Evolutionary conservation across 2,329 filamentous ascomycete genomes (phyloP).

Genomic region (Phialophora expanda): DNA sequence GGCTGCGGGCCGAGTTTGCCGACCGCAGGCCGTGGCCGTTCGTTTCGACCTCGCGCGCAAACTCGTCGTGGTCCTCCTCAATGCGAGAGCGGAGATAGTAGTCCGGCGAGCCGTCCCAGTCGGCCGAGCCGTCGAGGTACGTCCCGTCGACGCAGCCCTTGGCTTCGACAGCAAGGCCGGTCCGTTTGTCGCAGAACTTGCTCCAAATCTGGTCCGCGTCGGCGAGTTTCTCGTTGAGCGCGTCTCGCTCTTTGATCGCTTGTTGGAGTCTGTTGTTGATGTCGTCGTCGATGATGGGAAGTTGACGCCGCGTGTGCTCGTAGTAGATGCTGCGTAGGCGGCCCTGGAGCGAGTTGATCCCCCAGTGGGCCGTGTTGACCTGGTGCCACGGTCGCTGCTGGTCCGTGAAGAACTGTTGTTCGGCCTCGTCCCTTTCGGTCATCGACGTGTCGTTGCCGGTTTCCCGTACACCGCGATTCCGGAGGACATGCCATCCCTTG

Average conservation of each 20-base stretch:
- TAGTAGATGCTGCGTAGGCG: constrained; percentile 20
- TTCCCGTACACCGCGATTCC: constrained; percentile 22
- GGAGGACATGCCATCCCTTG: constrained; percentile 48
- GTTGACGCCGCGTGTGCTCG: constrained; percentile 14
- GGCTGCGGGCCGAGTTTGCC: not conserved
- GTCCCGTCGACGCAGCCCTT: constrained; percentile 18
- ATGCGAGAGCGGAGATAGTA: constrained; percentile 20
- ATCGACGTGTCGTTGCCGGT: constrained; percentile 19
- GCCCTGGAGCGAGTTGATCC: constrained; percentile 16
- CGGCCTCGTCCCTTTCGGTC: constrained; percentile 15
- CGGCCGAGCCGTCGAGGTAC: constrained; percentile 14
- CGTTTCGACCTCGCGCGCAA: constrained; percentile 16
- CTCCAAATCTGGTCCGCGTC: constrained; percentile 17
- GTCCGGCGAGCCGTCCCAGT: constrained; percentile 11
- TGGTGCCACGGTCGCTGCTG: constrained; percentile 11
- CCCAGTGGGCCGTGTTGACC: constrained; percentile 11
- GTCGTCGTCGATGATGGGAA: constrained; percentile 16
- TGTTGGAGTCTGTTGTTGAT: constrained; percentile 7
- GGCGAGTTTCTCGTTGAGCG: constrained; percentile 13
- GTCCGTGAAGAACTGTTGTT: constrained; percentile 13
- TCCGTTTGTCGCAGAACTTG: constrained; percentile 10
- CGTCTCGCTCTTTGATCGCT: constrained; percentile 13
- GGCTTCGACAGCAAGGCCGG: constrained; percentile 10
- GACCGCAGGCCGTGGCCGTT: constrained; percentile 19
- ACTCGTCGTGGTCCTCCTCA: constrained; percentile 21